phyloP scores from a whole-genome alignment of 345 rosid genomes.

The sweet orange (Citrus sinensis) region DNA sequence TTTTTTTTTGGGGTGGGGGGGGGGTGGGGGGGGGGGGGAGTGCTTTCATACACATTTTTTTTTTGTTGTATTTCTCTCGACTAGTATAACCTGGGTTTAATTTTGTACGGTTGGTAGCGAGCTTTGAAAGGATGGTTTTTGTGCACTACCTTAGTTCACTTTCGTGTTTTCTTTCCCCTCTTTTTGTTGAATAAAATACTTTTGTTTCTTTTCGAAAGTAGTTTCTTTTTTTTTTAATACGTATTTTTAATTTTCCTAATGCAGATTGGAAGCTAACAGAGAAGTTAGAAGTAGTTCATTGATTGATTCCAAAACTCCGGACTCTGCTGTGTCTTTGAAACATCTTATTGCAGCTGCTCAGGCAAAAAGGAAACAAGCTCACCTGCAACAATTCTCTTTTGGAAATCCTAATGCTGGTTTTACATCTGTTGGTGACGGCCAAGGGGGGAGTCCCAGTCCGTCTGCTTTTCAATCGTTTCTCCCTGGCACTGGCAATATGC shows the following conservation, averaged over 20 bases:
- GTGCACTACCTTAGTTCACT: not conserved
- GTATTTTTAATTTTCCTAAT: not conserved
- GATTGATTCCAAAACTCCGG: constrained; percentile 49
- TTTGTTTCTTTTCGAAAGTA: not conserved
- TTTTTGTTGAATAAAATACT: constrained; percentile 4
- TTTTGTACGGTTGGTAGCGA: not conserved
- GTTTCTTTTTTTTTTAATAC: not conserved
- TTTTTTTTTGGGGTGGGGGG: not conserved
- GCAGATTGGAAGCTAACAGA: constrained; percentile 41
- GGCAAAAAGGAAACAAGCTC: constrained; percentile 83
- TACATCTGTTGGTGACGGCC: constrained; percentile 32
- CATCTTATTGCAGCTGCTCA: constrained; percentile 93
- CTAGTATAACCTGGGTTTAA: not conserved
- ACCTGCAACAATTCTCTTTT: constrained; percentile 42
- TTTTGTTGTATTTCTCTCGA: not conserved
- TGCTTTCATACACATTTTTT: not conserved
- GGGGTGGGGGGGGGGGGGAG: not conserved
- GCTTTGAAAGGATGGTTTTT: not conserved
- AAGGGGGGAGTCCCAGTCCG: constrained; percentile 53
- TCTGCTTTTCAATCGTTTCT: constrained; percentile 42
- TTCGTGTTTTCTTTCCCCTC: not conserved
- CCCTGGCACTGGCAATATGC: constrained; percentile 34
- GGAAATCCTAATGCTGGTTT: constrained; percentile 41
- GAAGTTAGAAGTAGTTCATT: constrained; percentile 37
- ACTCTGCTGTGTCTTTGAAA: constrained; percentile 68